phyloP scores from a whole-genome alignment of 768 basidiomycete species.

The Suillus bovinus region DNA sequence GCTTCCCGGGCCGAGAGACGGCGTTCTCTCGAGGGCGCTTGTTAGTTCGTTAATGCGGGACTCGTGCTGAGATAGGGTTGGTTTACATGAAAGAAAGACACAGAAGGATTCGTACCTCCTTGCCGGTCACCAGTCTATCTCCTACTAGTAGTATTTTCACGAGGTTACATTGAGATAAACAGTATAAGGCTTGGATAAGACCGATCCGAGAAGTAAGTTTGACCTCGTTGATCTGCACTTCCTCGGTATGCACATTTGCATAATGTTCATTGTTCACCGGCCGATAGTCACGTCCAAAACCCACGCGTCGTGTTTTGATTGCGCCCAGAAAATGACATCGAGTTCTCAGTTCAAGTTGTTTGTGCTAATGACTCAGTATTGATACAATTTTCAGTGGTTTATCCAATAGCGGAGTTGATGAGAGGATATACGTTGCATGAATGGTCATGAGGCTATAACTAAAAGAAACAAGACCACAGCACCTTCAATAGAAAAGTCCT shows the following conservation, averaged over 20 bases:
- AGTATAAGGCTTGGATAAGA: neutral
- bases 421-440: neutral
- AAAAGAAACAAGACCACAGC: neutral
- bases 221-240: neutral
- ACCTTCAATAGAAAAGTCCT: slow-evolving; percentile 15
- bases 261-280: neutral
- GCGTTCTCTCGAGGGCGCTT: neutral
- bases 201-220: neutral
- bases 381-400: neutral
- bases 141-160: too few species aligned
- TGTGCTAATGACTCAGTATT: neutral
- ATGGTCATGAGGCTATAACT: neutral
- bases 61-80: neutral
- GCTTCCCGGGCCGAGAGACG: neutral
- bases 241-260: neutral
- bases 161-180: neutral
- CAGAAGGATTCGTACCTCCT: neutral
- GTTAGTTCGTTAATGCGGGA: neutral
- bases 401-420: neutral
- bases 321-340: too few species aligned
- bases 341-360: neutral
- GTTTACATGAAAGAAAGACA: neutral
- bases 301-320: neutral
- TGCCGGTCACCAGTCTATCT: too few species aligned
- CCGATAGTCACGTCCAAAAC: neutral